These are phyloP conservation scores for Acer negundo DNA, from an alignment of 345 rosid genomes.

Conservation along the genomic window DNA sequence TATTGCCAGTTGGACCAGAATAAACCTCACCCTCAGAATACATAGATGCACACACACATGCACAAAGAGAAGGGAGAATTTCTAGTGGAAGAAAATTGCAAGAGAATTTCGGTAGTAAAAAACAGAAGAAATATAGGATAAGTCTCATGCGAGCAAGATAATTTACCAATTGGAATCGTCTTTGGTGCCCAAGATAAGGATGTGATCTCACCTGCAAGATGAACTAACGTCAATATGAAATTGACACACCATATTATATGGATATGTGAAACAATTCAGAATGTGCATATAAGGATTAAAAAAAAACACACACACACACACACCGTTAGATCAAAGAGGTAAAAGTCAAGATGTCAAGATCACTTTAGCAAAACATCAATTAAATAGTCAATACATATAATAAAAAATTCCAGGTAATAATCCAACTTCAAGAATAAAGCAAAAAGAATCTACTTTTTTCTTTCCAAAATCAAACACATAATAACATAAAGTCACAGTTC, in stretches of 20 bases:
- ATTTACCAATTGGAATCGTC: conserved; percentile 64
- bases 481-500: background rate
- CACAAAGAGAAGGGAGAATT: background rate
- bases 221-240: conserved; percentile 5
- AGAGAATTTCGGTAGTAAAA: background rate
- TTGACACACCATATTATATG: background rate
- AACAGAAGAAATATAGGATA: background rate
- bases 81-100: background rate
- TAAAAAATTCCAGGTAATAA: background rate
- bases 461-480: background rate
- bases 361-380: background rate
- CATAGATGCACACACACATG: background rate
- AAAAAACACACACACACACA: background rate
- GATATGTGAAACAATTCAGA: no score
- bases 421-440: background rate
- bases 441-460: background rate
- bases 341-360: background rate
- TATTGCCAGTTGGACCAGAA: background rate
- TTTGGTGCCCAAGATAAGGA: conserved; percentile 79
- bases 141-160: conserved; percentile 1
- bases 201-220: conserved; percentile 77
- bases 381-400: background rate
- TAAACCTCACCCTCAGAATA: background rate
- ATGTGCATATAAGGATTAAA: no score
- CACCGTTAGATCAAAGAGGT: background rate